These are phyloP conservation scores for Agaricus bisporus DNA, from an alignment of 768 basidiomycete genomes.

Conservation along the genomic window DNA sequence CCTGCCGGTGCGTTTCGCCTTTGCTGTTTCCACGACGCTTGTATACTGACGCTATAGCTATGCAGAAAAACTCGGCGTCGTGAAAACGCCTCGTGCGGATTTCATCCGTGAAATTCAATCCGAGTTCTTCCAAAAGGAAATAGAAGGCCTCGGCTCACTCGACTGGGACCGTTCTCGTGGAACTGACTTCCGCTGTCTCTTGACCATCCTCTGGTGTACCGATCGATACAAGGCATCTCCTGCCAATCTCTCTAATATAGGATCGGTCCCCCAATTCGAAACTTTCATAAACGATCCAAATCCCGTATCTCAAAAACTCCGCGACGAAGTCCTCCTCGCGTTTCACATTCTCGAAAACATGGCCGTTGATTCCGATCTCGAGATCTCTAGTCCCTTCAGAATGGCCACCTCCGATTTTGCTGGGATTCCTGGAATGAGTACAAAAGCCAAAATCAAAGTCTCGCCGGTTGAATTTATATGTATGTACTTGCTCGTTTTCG, in stretches of 20 bases:
- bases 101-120: conserved; percentile 55
- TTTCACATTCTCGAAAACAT: conserved; percentile 44
- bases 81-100: conserved; percentile 46
- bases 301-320: conserved; percentile 24
- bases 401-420: conserved; percentile 12
- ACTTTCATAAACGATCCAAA: conserved; percentile 40
- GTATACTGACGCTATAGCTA: not conserved
- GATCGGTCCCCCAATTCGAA: conserved; percentile 34
- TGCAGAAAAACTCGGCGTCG: conserved; percentile 64
- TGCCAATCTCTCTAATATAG: conserved; percentile 17
- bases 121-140: conserved; percentile 33
- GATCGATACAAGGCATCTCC: conserved; percentile 25
- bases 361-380: conserved; percentile 25
- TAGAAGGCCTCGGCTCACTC: conserved; percentile 28
- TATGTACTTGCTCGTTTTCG: conserved; percentile 46
- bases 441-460: conserved; percentile 42
- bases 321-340: conserved; percentile 29
- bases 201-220: conserved; percentile 47
- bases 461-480: conserved; percentile 67
- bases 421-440: conserved; percentile 22
- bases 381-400: not conserved
- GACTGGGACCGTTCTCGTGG: conserved; percentile 49
- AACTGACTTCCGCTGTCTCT: conserved; percentile 51
- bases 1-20: conserved; percentile 44
- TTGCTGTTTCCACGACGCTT: not conserved